phyloP scores from a whole-genome alignment of 441 rosid genomes.

The Iberis amara region DNA sequence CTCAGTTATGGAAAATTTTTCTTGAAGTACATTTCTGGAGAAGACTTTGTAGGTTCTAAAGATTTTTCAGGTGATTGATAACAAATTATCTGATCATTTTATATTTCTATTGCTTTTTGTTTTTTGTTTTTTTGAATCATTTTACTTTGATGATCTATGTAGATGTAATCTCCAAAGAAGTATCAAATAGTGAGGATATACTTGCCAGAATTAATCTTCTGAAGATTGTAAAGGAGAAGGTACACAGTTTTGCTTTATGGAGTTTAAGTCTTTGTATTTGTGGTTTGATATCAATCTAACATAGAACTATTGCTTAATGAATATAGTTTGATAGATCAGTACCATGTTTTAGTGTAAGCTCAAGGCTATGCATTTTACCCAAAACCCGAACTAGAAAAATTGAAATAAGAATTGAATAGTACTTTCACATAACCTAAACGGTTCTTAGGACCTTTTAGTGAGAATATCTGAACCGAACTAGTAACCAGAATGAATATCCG shows the following conservation, averaged over 20 bases:
- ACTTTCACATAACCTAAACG: neutral
- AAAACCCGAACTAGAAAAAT: neutral
- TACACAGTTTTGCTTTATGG: slow-evolving; percentile 1
- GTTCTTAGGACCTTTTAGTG: too few species aligned
- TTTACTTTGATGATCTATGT: slow-evolving; percentile 26
- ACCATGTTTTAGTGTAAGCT: too few species aligned
- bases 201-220: slow-evolving; percentile 54
- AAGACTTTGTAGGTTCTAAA: slow-evolving; percentile 43
- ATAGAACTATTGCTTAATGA: too few species aligned
- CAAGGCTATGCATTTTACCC: too few species aligned
- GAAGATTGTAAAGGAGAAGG: slow-evolving; percentile 55
- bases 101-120: neutral
- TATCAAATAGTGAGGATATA: slow-evolving; percentile 49
- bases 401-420: too few species aligned
- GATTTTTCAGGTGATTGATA: slow-evolving; percentile 57
- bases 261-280: too few species aligned
- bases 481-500: too few species aligned
- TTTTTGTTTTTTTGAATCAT: neutral
- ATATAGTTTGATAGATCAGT: too few species aligned
- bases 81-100: neutral
- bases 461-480: too few species aligned
- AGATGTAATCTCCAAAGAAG: slow-evolving; percentile 89
- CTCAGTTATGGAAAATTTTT: slow-evolving; percentile 66
- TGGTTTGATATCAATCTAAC: too few species aligned
- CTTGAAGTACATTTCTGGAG: slow-evolving; percentile 61